Evolutionary conservation across 2,329 filamentous ascomycete species (phyloP), one percentile per base, ranked within the genome.

Genomic region (Camillea tinctor): DNA sequence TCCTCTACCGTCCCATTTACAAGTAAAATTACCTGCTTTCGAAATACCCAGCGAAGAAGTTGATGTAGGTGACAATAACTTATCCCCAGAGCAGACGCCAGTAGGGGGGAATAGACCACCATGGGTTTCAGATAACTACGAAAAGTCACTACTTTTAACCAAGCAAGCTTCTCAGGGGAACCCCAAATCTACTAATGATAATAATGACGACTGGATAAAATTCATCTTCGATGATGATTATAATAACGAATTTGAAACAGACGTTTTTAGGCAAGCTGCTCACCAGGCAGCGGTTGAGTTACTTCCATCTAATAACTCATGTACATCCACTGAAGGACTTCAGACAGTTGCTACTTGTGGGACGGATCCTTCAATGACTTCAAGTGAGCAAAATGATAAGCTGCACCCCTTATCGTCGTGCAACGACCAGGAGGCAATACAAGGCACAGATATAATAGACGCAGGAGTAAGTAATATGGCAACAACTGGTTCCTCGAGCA

Each of bases 191-290:
- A 20, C 30, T 3, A 52, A 58, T 21, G 56, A 66, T 51, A 59
- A 61, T 11, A 64, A 71, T n/a, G 50, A 51, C n/a, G 57, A 61
- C 51, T 74, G 72, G 72, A 72, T 69, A 67, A 68, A 67, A 50
- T 73, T 74, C 26, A 65, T 64, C 5, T 68, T 66, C 21, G 64
- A 62, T 7, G 62, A 69, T 22, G 64, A 62, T 7, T 61, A 69
- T 22, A 67, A 58, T 40, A 68, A 72, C 9, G 66, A 68, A 15
- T 13, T 71, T 53, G 50, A 68, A 52, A 56, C 54, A 6, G 55
- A 60, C 52, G 68, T 56, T 5, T 68, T 72, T 6, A 63, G 64
- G 53, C 67, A 72, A 51, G 71, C 71, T 52, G 64, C 63, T 20
- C 66, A 66, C 55, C 60, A 68, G 56, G 66, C 60, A 51, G 71